Evolutionary conservation across 2,329 filamentous ascomycete genomes (phyloP), one percentile per base, ranked within the genome.

Genomic region (Fusarium poae): DNA sequence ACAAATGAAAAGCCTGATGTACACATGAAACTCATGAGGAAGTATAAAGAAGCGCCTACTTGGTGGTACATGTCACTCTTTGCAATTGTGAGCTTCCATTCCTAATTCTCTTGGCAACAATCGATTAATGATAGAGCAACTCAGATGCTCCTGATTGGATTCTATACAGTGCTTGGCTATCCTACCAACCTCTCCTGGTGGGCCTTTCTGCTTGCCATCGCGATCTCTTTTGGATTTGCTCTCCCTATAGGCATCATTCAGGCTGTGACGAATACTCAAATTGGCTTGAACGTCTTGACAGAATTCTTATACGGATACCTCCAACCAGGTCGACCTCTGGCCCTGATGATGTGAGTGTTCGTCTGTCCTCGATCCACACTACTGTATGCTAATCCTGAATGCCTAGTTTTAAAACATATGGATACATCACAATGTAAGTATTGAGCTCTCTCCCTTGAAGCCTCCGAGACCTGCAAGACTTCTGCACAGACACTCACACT

Each of bases 241-340:
- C 78, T 92, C 15, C 90, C 90, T 0, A 89, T 89, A 46, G 88
- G 88, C 40, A 91, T 92, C 61, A 87, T 93, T 34, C 85, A 91
- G 72, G 91, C 89, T 37, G 83, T 89, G 6, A 91, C 91, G 6
- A 89, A 92, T 73, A 89, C 90, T 76, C 82, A 92, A 80, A 89
- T 92, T 37, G 90, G 89, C 3, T 81, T 93, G 35, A 93, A 93
- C 66, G 90, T 94, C 27, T 80, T 93, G 65, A 92, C 90, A 1
- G 91, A 92, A 79, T 92, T 93, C 67, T 81, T 94, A 6, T 88
- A 89, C 61, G 91, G 91, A 2, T 93, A 93, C 73, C 91, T 93
- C 72, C 89, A 92, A 66, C 91, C 91, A 0, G 91, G 91, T 4
- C 81, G 86, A 8, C 91, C 91, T 0, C 80, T 93, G 56, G 91